Evolutionary conservation across 2,329 filamentous ascomycete genomes (phyloP).

Genomic region (Calonectria ilicicola): DNA sequence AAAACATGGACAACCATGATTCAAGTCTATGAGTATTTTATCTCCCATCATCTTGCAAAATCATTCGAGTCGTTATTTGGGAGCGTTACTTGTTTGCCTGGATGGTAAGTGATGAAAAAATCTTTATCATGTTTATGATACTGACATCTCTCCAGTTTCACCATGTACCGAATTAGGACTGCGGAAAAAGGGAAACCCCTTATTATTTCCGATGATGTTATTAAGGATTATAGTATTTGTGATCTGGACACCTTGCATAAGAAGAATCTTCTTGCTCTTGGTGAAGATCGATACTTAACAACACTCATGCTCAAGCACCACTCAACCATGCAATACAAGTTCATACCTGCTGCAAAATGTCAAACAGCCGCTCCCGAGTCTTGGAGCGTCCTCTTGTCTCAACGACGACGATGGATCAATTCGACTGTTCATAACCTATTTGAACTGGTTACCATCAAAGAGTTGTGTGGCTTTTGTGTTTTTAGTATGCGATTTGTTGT

Average conservation of each 20-base stretch:
- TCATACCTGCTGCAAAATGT: constrained; percentile 91
- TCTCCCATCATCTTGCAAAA: constrained; percentile 96
- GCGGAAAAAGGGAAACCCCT: constrained; percentile 94
- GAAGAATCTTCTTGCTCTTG: constrained; percentile 94
- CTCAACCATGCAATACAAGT: constrained; percentile 95
- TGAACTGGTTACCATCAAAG: constrained; percentile 88
- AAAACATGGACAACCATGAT: constrained; percentile 99
- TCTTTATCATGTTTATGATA: background rate
- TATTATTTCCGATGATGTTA: constrained; percentile 89
- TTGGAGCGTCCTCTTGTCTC: constrained; percentile 95
- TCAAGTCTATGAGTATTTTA: constrained; percentile 99
- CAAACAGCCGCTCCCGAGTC: constrained; percentile 93
- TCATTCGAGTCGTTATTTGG: constrained; percentile 98
- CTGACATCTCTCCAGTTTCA: constrained; percentile 78
- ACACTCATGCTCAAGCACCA: constrained; percentile 99
- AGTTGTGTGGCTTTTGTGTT: constrained; percentile 98
- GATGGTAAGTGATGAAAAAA: constrained; percentile 78
- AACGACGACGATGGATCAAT: constrained; percentile 99
- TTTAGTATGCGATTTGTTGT: constrained; percentile 99
- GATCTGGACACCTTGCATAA: constrained; percentile 94
- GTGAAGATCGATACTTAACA: constrained; percentile 96
- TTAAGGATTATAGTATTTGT: constrained; percentile 88
- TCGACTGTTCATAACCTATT: constrained; percentile 97
- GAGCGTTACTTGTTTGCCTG: constrained; percentile 97
- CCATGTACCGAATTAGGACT: constrained; percentile 96